Evolutionary conservation across 768 basidiomycete genomes (phyloP).

Genomic region (Suillus americanus): DNA sequence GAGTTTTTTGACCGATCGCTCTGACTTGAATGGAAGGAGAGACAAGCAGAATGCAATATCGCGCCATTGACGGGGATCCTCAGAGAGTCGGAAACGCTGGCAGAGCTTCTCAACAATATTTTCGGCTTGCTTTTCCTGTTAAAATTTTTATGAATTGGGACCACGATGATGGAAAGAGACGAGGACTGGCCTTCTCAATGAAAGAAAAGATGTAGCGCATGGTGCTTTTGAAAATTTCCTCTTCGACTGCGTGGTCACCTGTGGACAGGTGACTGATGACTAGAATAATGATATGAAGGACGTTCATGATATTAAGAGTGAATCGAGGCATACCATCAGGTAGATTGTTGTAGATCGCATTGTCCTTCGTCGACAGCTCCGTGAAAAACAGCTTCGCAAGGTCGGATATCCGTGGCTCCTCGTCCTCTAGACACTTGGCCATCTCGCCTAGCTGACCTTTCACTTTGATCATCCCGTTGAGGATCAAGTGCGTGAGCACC

Average conservation of each 20-base stretch:
- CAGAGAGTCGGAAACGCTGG: slow-evolving; percentile 86
- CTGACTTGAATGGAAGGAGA: slow-evolving; percentile 94
- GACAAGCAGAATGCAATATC: slow-evolving; percentile 97
- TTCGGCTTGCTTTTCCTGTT: slow-evolving; percentile 96
- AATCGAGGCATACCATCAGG: slow-evolving; percentile 71
- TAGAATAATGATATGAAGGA: slow-evolving; percentile 28
- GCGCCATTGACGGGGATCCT: slow-evolving; percentile 93
- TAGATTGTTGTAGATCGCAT: slow-evolving; percentile 98
- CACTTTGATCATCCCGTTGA: slow-evolving; percentile 99
- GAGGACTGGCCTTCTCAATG: slow-evolving; percentile 80
- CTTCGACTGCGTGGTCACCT: slow-evolving; percentile 89
- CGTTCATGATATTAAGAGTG: neutral
- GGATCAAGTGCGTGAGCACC: slow-evolving; percentile 94
- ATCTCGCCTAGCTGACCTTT: slow-evolving; percentile 99
- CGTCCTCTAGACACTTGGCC: slow-evolving; percentile 98
- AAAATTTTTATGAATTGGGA: neutral
- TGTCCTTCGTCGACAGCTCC: slow-evolving; percentile 94
- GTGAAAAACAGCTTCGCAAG: slow-evolving; percentile 98
- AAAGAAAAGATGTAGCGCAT: slow-evolving; percentile 95
- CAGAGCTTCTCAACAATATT: slow-evolving; percentile 97
- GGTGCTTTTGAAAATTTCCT: slow-evolving; percentile 88
- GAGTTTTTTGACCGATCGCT: slow-evolving; percentile 93
- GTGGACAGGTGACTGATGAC: slow-evolving; percentile 94
- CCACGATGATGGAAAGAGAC: neutral
- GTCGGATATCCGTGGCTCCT: slow-evolving; percentile 83